Percentiles rank a stretch among this genome's conserved stretches.
phyloP scores from a whole-genome alignment of 2,329 filamentous ascomycete species.

The Cladosporium phlei region DNA sequence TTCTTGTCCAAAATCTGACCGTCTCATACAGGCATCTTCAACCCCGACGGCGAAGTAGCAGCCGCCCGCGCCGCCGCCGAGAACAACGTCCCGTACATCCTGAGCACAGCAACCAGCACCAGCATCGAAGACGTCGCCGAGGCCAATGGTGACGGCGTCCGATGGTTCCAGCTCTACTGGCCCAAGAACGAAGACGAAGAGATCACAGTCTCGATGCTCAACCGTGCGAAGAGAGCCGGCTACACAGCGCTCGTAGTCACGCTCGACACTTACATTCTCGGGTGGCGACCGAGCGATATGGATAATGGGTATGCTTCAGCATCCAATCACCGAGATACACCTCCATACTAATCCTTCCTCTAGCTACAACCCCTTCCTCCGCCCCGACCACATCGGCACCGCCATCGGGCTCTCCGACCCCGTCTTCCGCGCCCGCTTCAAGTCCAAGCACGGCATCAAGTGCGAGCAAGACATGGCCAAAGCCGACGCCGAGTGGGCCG shows the following conservation, averaged over 20 bases:
- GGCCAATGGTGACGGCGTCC: conserved; percentile 47
- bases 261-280: conserved; percentile 38
- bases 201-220: conserved; percentile 59
- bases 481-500: conserved; percentile 52
- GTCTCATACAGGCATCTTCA: conserved; percentile 19
- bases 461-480: conserved; percentile 41
- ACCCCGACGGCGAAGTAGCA: conserved; percentile 9
- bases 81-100: conserved; percentile 59
- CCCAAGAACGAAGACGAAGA: conserved; percentile 60
- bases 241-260: conserved; percentile 12
- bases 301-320: conserved; percentile 19
- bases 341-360: background rate
- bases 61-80: background rate
- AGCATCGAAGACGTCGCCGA: conserved; percentile 63
- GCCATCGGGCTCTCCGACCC: conserved; percentile 63
- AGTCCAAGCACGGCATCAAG: conserved; percentile 37
- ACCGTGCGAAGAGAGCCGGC: conserved; percentile 49
- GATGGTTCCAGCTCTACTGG: conserved; percentile 77
- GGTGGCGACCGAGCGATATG: conserved; percentile 55
- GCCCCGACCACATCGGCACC: conserved; percentile 46
- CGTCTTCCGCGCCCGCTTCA: conserved; percentile 57
- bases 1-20: background rate
- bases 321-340: background rate
- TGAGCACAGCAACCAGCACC: conserved; percentile 60
- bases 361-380: conserved; percentile 21